Base-by-base conservation (phyloP, 2,329 filamentous ascomycete genomes). In the Thermomyces lanuginosus region DNA sequence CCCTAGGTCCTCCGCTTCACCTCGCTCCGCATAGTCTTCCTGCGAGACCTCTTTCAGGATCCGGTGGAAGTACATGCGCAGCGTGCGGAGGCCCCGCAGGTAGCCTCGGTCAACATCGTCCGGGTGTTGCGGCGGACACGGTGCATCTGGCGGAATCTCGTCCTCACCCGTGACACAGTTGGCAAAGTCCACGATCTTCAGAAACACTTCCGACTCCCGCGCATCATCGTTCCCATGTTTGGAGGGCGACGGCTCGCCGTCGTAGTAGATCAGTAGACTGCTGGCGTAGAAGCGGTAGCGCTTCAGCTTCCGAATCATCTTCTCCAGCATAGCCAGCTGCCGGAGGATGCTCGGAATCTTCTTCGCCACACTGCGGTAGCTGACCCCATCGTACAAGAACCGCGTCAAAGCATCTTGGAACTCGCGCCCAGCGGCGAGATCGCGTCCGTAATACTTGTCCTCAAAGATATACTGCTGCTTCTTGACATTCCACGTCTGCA, bases 171-270 rank as follows among this genome's bases (percentile, higher is more conserved):
- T 95, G 18, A 95, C 75, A 45, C 86, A 93, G 49, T 98, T 98
- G 36, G 89, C 89, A 58, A 98, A 98, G 53, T 98, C 89, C 31
- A 92, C 86, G 50, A 98, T 91, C 55, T 93, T 93, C 56, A 98
- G 74, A 50, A 92, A 80, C 24, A 66, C 61, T 4, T 56, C 46
- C 38, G 42, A 23, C 35, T 42, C 8, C 40, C 29, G 5, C 30
- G 22, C 45, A 40, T 20, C 35, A 18, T 17, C 39, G 32, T 8
- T 39, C 37, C 4, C 33, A 33, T 21, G 38, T 36, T 39, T 39
- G 9, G 40, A 30, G 5, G 40, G 34, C 18, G 42, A 37, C 21
- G 44, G 49, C 28, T 63, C 82, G n/a, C 82, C 86, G 46, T 98
- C 89, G 44, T 98, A 98, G 32, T 93, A 76, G 67, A 98, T 84